These are phyloP conservation scores for Inga leiocalycina DNA, from an alignment of 306 rosid species.

Conservation along the genomic window DNA sequence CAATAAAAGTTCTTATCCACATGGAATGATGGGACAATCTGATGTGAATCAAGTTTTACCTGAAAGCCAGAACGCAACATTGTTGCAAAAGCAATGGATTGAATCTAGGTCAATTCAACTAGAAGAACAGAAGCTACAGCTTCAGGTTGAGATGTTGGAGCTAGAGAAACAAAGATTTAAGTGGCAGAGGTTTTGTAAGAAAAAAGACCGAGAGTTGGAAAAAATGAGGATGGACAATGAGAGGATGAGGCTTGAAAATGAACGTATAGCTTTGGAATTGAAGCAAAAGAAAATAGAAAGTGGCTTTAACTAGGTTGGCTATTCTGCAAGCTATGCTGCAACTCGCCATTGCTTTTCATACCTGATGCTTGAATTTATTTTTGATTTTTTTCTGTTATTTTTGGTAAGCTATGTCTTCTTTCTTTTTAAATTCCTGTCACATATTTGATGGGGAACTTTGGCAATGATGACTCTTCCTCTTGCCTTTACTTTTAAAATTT, in stretches of 20 bases:
- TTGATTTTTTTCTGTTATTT: background rate
- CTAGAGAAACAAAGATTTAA: slow-evolving; percentile 77
- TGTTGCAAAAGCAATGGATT: slow-evolving; percentile 72
- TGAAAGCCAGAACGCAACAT: slow-evolving; percentile 59
- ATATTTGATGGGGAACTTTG: slow-evolving; percentile 35
- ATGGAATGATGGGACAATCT: slow-evolving; percentile 46
- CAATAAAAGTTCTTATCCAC: slow-evolving; percentile 53
- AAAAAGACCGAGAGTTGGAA: slow-evolving; percentile 83
- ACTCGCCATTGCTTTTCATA: slow-evolving; percentile 23
- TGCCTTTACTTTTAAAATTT: slow-evolving; percentile 35
- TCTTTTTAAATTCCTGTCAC: slow-evolving; percentile 28
- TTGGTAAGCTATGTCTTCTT: slow-evolving; percentile 37
- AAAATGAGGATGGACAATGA: slow-evolving; percentile 81
- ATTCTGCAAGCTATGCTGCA: slow-evolving; percentile 33
- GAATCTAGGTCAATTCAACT: slow-evolving; percentile 70
- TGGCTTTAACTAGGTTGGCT: slow-evolving; percentile 51
- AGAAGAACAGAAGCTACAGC: slow-evolving; percentile 85
- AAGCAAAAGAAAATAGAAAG: slow-evolving; percentile 65
- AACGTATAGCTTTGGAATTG: slow-evolving; percentile 69
- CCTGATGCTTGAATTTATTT: slow-evolving; percentile 18
- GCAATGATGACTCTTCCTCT: slow-evolving; percentile 27
- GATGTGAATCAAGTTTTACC: slow-evolving; percentile 58
- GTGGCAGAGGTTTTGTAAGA: slow-evolving; percentile 86
- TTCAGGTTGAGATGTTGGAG: slow-evolving; percentile 83
- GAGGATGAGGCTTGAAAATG: slow-evolving; percentile 87